These are phyloP conservation scores for Ceratobasidium sp. DNA, from an alignment of 1,284 basidiomycete genomes.

Conservation along the genomic window DNA sequence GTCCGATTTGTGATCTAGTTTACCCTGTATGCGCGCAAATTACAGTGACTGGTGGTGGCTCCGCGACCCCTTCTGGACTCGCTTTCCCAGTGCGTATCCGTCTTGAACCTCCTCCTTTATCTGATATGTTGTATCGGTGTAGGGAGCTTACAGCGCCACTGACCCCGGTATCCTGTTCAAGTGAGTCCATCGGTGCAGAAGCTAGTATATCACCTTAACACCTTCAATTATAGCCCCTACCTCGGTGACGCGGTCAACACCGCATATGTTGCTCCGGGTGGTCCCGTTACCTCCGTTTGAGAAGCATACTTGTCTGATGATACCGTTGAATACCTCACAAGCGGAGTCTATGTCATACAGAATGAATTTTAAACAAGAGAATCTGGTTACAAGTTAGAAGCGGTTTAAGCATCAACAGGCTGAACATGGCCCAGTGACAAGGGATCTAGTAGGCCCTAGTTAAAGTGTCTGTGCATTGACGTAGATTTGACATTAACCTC, in stretches of 20 bases:
- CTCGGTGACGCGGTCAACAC: slow-evolving; percentile 27
- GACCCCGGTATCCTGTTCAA: slow-evolving; percentile 30
- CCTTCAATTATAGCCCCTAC: slow-evolving; percentile 14
- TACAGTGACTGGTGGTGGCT: slow-evolving; percentile 35
- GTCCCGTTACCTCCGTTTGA: slow-evolving; percentile 16
- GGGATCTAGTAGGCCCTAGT: too few relatives aligned
- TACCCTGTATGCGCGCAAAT: slow-evolving; percentile 38
- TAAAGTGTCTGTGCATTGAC: too few relatives aligned
- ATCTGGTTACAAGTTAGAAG: not conserved
- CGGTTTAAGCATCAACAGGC: not conserved
- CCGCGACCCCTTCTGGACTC: slow-evolving; percentile 31
- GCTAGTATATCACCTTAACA: not conserved
- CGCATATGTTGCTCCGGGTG: slow-evolving; percentile 33
- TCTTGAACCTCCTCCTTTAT: not conserved
- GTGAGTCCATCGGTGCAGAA: not conserved
- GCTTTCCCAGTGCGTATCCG: slow-evolving; percentile 17
- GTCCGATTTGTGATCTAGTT: too few relatives aligned
- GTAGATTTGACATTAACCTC: too few relatives aligned
- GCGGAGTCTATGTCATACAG: not conserved
- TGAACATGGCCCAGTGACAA: too few relatives aligned
- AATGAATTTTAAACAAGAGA: not conserved
- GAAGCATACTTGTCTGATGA: not conserved
- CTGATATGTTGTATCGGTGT: not conserved
- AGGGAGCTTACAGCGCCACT: slow-evolving; percentile 36
- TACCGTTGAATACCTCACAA: not conserved